Evolutionary conservation across 306 rosid species (phyloP).

Genomic region (Bauhinia variegata): DNA sequence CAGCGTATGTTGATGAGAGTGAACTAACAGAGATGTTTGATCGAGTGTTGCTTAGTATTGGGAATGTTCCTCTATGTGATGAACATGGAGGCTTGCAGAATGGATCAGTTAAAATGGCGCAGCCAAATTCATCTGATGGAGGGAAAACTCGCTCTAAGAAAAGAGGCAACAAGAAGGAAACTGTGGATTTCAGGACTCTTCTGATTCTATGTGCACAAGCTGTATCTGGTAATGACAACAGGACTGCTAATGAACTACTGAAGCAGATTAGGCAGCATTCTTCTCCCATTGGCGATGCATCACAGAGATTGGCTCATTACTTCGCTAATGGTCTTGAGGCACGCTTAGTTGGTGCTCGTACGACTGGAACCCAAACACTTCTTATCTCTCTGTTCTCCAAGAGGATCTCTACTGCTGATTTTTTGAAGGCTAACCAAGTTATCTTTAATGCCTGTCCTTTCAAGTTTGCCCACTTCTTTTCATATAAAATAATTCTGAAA

Average conservation of each 20-base stretch:
- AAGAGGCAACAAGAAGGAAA: conserved; percentile 52
- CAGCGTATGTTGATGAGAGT: conserved; percentile 49
- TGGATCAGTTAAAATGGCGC: conserved; percentile 19
- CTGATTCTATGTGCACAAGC: conserved; percentile 65
- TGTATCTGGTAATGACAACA: conserved; percentile 48
- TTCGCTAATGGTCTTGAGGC: conserved; percentile 67
- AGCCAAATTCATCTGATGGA: conserved; percentile 34
- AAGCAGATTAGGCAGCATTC: conserved; percentile 66
- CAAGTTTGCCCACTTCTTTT: conserved; percentile 41
- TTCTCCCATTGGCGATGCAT: conserved; percentile 53
- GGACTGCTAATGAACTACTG: conserved; percentile 48
- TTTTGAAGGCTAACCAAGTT: conserved; percentile 52
- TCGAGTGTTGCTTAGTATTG: conserved; percentile 52
- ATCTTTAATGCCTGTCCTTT: conserved; percentile 56
- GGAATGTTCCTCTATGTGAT: conserved; percentile 46
- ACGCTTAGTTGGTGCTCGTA: conserved; percentile 57
- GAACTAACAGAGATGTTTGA: conserved; percentile 59
- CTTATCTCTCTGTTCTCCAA: conserved; percentile 38
- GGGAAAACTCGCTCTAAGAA: conserved; percentile 52
- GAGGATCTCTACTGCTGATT: conserved; percentile 48
- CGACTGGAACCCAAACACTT: conserved; percentile 48
- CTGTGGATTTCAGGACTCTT: conserved; percentile 59
- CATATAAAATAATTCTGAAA: conserved; percentile 41
- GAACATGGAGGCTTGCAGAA: conserved; percentile 19
- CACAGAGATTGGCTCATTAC: conserved; percentile 66